Evolutionary conservation across 2,329 filamentous ascomycete genomes (phyloP).

Genomic region (Aspergillus sp.): DNA sequence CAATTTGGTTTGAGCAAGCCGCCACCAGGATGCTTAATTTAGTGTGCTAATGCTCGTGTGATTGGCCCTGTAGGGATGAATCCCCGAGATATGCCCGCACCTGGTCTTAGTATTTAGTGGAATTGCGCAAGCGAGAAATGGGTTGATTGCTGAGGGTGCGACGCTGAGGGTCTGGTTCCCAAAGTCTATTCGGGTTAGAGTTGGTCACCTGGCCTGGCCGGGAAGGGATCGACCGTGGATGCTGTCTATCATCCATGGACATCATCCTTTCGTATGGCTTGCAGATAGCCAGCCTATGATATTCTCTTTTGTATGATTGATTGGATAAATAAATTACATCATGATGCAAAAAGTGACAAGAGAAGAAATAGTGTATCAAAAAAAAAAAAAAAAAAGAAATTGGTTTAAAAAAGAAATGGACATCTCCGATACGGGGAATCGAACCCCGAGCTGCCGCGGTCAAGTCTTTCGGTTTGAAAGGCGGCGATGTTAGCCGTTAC

Average conservation of each 20-base stretch:
- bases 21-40: neutral
- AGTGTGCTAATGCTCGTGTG: neutral
- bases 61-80: neutral
- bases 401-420: slow-evolving; percentile 4
- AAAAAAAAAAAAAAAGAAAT: neutral
- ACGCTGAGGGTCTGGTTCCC: neutral
- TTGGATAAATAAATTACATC: neutral
- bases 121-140: neutral
- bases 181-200: neutral
- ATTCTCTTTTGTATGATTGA: neutral
- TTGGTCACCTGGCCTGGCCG: neutral
- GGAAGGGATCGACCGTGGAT: neutral
- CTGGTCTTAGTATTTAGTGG: neutral
- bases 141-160: neutral
- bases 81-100: neutral
- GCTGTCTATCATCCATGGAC: neutral
- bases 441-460: slow-evolving; percentile 32
- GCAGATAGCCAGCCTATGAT: too few species aligned
- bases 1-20: neutral
- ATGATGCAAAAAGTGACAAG: neutral
- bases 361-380: neutral
- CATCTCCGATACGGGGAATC: slow-evolving; percentile 32
- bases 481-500: slow-evolving; percentile 35
- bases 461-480: slow-evolving; percentile 22
- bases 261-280: neutral